Percentiles rank a stretch among this genome's conserved stretches.
These are phyloP conservation scores for Ophiocordyceps camponoti-leonardi DNA, from an alignment of 2,329 filamentous ascomycete species.

Conservation along the genomic window DNA sequence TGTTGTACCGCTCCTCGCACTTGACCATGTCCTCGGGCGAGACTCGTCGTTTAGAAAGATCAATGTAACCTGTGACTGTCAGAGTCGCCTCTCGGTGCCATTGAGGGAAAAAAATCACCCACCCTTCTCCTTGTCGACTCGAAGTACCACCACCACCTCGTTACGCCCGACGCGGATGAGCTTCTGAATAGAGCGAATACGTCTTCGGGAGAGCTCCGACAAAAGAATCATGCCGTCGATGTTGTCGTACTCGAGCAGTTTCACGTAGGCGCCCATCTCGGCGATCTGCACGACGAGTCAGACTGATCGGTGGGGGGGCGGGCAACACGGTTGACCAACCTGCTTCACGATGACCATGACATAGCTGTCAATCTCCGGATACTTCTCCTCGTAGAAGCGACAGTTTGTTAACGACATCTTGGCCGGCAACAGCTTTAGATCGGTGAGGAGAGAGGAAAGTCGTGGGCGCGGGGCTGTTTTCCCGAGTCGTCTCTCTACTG, in stretches of 20 bases:
- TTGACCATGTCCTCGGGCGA: constrained; percentile 95
- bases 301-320: not conserved
- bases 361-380: constrained; percentile 89
- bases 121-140: constrained; percentile 99
- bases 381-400: constrained; percentile 96
- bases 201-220: constrained; percentile 89
- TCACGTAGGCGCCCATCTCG: constrained; percentile 99
- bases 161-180: constrained; percentile 95
- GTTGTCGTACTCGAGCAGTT: constrained; percentile 98
- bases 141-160: constrained; percentile 93
- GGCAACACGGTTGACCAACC: constrained; percentile 29
- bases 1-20: constrained; percentile 99
- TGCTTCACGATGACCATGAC: constrained; percentile 99
- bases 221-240: constrained; percentile 99
- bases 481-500: constrained; percentile 9
- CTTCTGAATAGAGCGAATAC: constrained; percentile 98
- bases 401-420: constrained; percentile 92
- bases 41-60: constrained; percentile 95
- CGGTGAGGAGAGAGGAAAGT: constrained; percentile 7
- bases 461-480: constrained; percentile 12
- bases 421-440: constrained; percentile 25
- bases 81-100: not conserved
- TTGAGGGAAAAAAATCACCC: constrained; percentile 10
- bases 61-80: constrained; percentile 54
- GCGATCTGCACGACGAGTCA: constrained; percentile 48